Conservation (phyloP, 225 moss, liverwort and hornwort genomes). For the Polytrichum formosum region DNA sequence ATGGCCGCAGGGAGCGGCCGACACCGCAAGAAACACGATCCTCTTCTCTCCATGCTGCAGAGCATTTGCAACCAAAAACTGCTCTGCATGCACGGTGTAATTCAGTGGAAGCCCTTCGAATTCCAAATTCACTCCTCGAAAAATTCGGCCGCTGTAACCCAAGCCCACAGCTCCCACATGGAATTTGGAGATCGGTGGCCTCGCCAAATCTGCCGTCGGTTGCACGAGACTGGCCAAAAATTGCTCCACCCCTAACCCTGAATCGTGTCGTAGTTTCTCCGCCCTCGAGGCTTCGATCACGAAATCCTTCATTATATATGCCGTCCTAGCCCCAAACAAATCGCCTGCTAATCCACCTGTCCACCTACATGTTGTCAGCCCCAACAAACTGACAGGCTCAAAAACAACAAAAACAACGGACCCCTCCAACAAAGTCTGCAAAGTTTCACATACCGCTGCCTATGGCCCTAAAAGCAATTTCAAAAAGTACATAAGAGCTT, state of each 20-base stretch:
- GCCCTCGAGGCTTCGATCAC: constrained; percentile 77
- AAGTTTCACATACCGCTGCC: too few species aligned
- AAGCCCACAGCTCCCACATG: constrained; percentile 90
- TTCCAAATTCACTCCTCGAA: constrained; percentile 88
- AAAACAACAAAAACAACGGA: too few species aligned
- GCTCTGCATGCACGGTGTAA: constrained; percentile 83
- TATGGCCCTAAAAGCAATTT: too few species aligned
- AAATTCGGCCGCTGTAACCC: constrained; percentile 83
- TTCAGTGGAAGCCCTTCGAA: constrained; percentile 75
- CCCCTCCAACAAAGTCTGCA: too few species aligned
- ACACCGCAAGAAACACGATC: constrained; percentile 85
- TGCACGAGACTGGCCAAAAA: constrained; percentile 80
- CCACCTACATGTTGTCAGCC: too few species aligned
- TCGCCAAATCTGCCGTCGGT: constrained; percentile 67
- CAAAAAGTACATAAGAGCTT: too few species aligned
- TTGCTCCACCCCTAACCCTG: constrained; percentile 64
- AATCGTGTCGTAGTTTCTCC: constrained; percentile 58
- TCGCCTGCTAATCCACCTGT: too few species aligned
- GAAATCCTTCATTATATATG: constrained; percentile 57
- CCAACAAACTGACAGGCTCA: too few species aligned
- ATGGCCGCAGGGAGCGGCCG: constrained; percentile 94
- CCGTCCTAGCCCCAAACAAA: too few species aligned
- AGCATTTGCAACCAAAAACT: constrained; percentile 93
- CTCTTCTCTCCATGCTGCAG: constrained; percentile 80
- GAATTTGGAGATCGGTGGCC: constrained; percentile 90